Percentiles rank a stretch among this genome's conserved stretches.
These are phyloP conservation scores for Begonia masoniana DNA, from an alignment of 306 rosid species.

Conservation along the genomic window DNA sequence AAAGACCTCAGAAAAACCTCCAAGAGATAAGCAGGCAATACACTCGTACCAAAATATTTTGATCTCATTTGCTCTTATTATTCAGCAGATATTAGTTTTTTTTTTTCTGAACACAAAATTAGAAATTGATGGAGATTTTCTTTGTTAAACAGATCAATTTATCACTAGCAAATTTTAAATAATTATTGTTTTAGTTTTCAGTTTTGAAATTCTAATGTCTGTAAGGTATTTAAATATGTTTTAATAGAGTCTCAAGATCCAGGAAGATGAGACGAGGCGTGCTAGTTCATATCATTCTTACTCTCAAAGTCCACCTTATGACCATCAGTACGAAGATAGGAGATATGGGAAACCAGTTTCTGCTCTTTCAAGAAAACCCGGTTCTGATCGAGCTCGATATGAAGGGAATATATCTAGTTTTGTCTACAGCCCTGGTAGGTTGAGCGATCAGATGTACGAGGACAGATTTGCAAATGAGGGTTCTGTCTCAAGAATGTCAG, in stretches of 20 bases:
- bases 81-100: too few species aligned
- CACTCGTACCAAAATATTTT: conserved; percentile 5
- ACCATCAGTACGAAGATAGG: conserved; percentile 85
- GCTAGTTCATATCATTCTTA: conserved; percentile 96
- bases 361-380: conserved; percentile 65
- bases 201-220: too few species aligned
- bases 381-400: conserved; percentile 70
- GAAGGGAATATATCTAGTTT: conserved; percentile 66
- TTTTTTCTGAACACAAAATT: too few species aligned
- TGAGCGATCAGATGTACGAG: conserved; percentile 47
- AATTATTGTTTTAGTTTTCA: too few species aligned
- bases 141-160: too few species aligned
- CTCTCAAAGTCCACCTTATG: conserved; percentile 99
- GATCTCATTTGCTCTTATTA: background rate
- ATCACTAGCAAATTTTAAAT: too few species aligned
- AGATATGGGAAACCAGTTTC: conserved; percentile 73
- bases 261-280: conserved; percentile 63
- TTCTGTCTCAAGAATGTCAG: conserved; percentile 56
- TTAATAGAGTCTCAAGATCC: conserved; percentile 42
- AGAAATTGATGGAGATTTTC: too few species aligned
- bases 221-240: background rate
- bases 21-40: conserved; percentile 74
- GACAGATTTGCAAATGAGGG: conserved; percentile 76
- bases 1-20: conserved; percentile 61
- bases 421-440: conserved; percentile 59